These are phyloP conservation scores for Cylindricascospora bacillispora DNA, from an alignment of 1,139 yeast genomes.

Conservation along the genomic window DNA sequence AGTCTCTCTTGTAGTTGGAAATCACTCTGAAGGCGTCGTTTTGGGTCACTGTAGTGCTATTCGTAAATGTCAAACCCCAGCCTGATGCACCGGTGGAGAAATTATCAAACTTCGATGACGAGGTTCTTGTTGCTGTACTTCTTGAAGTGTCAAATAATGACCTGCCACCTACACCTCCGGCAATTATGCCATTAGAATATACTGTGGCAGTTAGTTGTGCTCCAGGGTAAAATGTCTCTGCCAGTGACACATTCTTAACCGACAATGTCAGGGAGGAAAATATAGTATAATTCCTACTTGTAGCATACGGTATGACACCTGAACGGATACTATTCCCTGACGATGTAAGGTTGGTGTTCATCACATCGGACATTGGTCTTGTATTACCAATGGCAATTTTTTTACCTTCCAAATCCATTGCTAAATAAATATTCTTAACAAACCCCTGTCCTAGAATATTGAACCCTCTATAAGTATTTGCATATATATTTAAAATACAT, in stretches of 20 bases:
- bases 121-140: constrained; percentile 8
- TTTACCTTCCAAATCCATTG: constrained; percentile 51
- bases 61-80: no score
- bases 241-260: constrained; percentile 3
- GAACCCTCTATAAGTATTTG: constrained; percentile 40
- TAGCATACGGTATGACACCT: constrained; percentile 40
- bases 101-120: constrained; percentile 6
- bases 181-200: constrained; percentile 20
- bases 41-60: no score
- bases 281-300: constrained; percentile 25
- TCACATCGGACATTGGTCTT: constrained; percentile 3
- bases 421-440: constrained; percentile 43
- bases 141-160: constrained; percentile 21
- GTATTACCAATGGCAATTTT: constrained; percentile 47
- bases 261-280: neutral
- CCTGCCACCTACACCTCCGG: constrained; percentile 16
- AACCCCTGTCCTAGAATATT: constrained; percentile 52
- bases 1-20: no score
- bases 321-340: constrained; percentile 23
- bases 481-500: constrained; percentile 45
- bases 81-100: constrained; percentile 4
- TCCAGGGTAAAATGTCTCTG: neutral
- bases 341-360: neutral
- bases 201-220: constrained; percentile 21
- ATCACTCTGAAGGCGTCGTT: no score